Evolutionary conservation across 306 rosid genomes (phyloP).

Genomic region (Rosa chinensis): DNA sequence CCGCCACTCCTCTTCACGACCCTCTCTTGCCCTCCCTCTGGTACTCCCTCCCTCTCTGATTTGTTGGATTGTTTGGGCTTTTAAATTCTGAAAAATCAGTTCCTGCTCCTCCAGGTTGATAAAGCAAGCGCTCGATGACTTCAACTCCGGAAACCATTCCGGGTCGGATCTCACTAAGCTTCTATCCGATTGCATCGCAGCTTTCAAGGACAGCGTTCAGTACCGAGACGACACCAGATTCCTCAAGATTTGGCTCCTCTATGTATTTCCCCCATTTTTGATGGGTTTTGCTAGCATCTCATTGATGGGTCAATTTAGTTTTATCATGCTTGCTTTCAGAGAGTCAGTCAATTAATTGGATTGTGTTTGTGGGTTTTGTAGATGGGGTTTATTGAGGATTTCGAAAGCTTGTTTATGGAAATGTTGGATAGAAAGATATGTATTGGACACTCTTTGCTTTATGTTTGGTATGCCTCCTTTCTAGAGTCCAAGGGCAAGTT

Average conservation of each 20-base stretch:
- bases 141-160: conserved; percentile 30
- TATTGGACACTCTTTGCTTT: conserved; percentile 46
- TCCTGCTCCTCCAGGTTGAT: conserved; percentile 45
- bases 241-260: conserved; percentile 80
- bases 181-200: conserved; percentile 52
- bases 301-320: neutral
- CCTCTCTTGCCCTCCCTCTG: conserved; percentile 66
- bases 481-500: conserved; percentile 61
- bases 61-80: neutral
- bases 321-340: neutral
- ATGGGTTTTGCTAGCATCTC: neutral
- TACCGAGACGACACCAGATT: conserved; percentile 72
- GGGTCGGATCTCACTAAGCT: conserved; percentile 35
- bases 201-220: conserved; percentile 44
- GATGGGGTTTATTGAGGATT: conserved; percentile 64
- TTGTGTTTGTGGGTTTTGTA: conserved; percentile 34
- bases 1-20: conserved; percentile 29
- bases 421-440: conserved; percentile 61
- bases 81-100: neutral
- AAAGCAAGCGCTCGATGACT: conserved; percentile 46
- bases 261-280: conserved; percentile 34
- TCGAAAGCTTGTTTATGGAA: conserved; percentile 45
- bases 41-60: conserved; percentile 28
- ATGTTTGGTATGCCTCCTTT: conserved; percentile 50
- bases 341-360: neutral